Percentiles rank a stretch among this genome's conserved stretches.
These are phyloP conservation scores for Ustilago vetiveriae DNA, from an alignment of 1,284 basidiomycete species.

Conservation along the genomic window DNA sequence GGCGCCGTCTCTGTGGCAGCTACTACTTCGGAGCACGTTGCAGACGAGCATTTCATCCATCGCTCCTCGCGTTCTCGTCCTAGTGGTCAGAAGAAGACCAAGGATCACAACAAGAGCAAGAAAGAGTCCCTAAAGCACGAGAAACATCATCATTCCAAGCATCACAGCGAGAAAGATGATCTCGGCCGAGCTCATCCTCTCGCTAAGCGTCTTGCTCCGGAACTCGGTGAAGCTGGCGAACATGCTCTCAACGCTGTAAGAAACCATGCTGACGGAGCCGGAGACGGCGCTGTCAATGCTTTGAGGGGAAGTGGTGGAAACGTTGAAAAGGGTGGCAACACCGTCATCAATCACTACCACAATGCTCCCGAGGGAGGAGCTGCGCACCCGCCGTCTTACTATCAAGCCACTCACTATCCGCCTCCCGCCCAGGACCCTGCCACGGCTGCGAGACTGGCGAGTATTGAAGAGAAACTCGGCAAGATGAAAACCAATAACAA, in stretches of 20 bases:
- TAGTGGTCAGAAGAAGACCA: neutral
- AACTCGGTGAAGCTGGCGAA: too few relatives aligned
- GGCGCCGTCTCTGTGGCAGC: slow-evolving; percentile 41
- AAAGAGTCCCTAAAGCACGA: neutral
- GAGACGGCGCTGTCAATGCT: neutral
- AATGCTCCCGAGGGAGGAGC: neutral
- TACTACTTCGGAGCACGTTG: slow-evolving; percentile 14
- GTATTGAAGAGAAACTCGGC: neutral
- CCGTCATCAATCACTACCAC: slow-evolving; percentile 7
- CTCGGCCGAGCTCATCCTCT: too few relatives aligned
- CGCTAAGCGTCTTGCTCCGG: too few relatives aligned
- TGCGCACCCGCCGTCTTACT: neutral
- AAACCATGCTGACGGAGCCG: neutral
- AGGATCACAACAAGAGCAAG: slow-evolving; percentile 2
- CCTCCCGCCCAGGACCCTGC: slow-evolving; percentile 6
- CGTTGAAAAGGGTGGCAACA: neutral
- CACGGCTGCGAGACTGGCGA: neutral
- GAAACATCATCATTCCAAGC: neutral
- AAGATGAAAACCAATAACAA: slow-evolving; percentile 2
- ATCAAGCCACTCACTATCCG: neutral
- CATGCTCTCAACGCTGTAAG: too few relatives aligned
- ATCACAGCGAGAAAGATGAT: too few relatives aligned
- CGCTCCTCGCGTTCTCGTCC: neutral
- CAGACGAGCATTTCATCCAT: slow-evolving; percentile 11
- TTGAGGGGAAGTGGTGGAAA: neutral